Conservation (phyloP, 2,329 filamentous ascomycete genomes). For the Monilinia vaccinii-corymbosi region DNA sequence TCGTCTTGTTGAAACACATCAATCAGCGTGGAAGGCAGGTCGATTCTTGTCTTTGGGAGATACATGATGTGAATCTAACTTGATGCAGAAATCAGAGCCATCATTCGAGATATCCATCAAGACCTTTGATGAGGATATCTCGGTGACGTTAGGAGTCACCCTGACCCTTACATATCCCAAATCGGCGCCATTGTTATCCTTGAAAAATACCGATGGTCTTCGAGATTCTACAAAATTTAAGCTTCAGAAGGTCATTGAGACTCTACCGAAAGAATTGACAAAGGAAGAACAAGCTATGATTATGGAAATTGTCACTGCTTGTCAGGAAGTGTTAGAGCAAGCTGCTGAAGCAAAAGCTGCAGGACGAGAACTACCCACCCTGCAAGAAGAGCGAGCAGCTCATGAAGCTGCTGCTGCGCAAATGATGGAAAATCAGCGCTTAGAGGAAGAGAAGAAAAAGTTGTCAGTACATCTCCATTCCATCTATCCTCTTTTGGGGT, state of each 20-base stretch:
- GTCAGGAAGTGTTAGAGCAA: constrained; percentile 70
- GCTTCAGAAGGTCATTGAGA: constrained; percentile 55
- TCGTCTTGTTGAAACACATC: constrained; percentile 58
- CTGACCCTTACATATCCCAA: constrained; percentile 89
- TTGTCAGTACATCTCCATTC: constrained; percentile 9
- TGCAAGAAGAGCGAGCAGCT: constrained; percentile 80
- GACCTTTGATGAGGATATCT: constrained; percentile 62
- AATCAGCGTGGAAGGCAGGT: constrained; percentile 74
- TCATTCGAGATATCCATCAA: constrained; percentile 74
- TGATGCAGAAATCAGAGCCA: constrained; percentile 63
- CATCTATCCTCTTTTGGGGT: neutral
- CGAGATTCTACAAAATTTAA: constrained; percentile 63
- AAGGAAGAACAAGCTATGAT: constrained; percentile 44
- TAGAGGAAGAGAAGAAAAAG: constrained; percentile 37
- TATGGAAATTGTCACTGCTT: constrained; percentile 39
- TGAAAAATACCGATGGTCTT: constrained; percentile 56
- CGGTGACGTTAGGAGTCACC: constrained; percentile 64
- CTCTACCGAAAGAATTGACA: constrained; percentile 43
- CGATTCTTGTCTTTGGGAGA: neutral
- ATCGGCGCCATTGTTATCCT: constrained; percentile 60
- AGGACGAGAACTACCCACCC: constrained; percentile 68
- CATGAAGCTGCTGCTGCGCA: constrained; percentile 66
- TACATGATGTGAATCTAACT: neutral
- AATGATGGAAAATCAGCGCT: constrained; percentile 42
- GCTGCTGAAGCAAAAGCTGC: constrained; percentile 69